A percentile compares a stretch with the other conserved stretches of the same genome.
Evolutionary conservation across 2,329 filamentous ascomycete species (phyloP).

Genomic region (Sporothrix pseudoabietina): DNA sequence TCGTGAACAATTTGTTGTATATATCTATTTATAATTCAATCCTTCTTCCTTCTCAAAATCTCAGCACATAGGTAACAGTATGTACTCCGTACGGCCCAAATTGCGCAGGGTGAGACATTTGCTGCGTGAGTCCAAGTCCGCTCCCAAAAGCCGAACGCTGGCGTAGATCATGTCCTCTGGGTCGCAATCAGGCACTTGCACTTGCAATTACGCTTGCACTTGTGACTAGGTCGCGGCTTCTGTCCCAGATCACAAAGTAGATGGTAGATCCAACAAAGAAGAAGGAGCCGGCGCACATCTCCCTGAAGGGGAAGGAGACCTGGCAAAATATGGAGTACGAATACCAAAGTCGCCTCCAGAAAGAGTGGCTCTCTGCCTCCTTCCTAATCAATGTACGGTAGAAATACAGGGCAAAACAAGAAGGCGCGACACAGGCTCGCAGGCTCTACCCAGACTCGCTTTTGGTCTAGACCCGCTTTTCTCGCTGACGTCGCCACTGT

Average conservation of each 20-base stretch:
- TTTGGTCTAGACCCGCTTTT: slow-evolving; percentile 12
- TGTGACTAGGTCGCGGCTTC: background rate
- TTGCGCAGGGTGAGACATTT: slow-evolving; percentile 5
- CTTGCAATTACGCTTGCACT: background rate
- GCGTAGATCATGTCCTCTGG: background rate
- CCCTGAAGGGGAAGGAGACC: background rate
- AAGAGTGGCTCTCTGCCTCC: background rate
- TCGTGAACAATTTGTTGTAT: background rate
- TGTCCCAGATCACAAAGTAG: background rate
- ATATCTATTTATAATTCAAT: background rate
- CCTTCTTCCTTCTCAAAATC: background rate
- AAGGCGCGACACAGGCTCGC: background rate
- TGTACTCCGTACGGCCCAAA: background rate
- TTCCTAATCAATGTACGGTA: background rate
- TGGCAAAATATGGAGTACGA: background rate
- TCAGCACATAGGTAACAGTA: background rate
- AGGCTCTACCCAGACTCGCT: background rate
- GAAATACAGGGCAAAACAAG: slow-evolving; percentile 8
- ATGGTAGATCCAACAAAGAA: background rate
- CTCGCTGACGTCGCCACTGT: background rate
- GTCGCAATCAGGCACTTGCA: too few relatives aligned
- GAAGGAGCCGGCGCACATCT: background rate
- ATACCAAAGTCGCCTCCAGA: background rate
- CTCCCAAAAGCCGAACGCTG: background rate
- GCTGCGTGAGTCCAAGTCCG: slow-evolving; percentile 3